Percentiles rank a stretch among this genome's conserved stretches.
phyloP scores from a whole-genome alignment of 2,329 filamentous ascomycete genomes.

The Hymenotorrendiella dingleyae region DNA sequence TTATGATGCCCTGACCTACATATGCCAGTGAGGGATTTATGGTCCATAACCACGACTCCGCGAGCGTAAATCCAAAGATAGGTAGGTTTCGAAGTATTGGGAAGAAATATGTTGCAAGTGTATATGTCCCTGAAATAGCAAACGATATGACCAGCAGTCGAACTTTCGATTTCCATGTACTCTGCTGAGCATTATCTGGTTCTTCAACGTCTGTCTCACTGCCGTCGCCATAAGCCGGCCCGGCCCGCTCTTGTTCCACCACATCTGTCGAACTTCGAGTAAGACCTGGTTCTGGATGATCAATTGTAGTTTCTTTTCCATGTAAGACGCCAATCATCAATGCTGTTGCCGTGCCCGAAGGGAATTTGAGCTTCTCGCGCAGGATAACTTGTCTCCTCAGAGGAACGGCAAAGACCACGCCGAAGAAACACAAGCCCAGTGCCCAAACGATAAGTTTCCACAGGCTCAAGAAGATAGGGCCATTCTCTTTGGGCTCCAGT shows the following conservation, averaged over 20 bases:
- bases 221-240: constrained; percentile 1
- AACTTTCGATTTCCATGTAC: constrained; percentile 31
- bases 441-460: constrained; percentile 85
- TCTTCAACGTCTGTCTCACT: constrained; percentile 22
- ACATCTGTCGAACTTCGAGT: background rate
- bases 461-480: constrained; percentile 65
- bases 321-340: constrained; percentile 89
- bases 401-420: constrained; percentile 92
- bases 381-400: constrained; percentile 88
- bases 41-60: constrained; percentile 85
- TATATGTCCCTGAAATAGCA: constrained; percentile 57
- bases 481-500: constrained; percentile 69
- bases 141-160: constrained; percentile 48
- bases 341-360: constrained; percentile 90
- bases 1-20: constrained; percentile 95
- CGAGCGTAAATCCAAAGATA: constrained; percentile 70
- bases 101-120: constrained; percentile 82
- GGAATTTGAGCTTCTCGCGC: constrained; percentile 85
- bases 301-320: constrained; percentile 43
- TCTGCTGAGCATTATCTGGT: constrained; percentile 17
- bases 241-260: background rate
- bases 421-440: constrained; percentile 90
- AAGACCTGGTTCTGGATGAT: constrained; percentile 12
- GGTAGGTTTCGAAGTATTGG: constrained; percentile 81
- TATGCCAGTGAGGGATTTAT: constrained; percentile 97